phyloP scores from a whole-genome alignment of 805 yeast genomes.

The Candida suzukii region DNA sequence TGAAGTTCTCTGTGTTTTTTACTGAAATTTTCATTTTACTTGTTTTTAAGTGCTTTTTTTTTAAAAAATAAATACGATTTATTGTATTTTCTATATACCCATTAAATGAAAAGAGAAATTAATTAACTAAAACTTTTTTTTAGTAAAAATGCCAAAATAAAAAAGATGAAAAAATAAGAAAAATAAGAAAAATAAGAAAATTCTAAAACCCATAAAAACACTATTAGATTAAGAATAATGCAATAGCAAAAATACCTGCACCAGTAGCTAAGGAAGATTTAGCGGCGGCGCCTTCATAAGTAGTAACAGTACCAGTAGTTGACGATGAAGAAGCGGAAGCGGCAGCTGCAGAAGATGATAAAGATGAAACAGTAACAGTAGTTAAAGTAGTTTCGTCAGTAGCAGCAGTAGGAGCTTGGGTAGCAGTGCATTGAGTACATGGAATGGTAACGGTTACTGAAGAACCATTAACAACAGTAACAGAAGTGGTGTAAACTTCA shows the following conservation, averaged over 20 bases:
- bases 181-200: background rate
- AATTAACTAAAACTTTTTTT: too few species aligned
- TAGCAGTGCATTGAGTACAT: background rate
- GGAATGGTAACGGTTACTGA: slow-evolving; percentile 8
- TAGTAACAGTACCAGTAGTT: background rate
- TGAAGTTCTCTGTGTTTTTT: too few species aligned
- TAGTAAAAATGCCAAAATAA: background rate
- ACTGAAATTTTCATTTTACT: too few species aligned
- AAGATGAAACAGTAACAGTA: background rate
- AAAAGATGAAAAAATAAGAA: background rate
- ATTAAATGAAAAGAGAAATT: too few species aligned
- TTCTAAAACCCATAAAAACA: background rate
- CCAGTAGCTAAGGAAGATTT: background rate
- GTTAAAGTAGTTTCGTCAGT: background rate
- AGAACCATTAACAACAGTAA: slow-evolving; percentile 3
- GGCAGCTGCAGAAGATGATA: background rate
- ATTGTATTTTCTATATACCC: too few species aligned
- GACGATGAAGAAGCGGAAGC: background rate
- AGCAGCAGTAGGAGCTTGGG: background rate
- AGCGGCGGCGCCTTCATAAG: background rate
- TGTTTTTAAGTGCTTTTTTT: too few species aligned
- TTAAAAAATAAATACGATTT: too few species aligned
- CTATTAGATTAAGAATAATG: background rate
- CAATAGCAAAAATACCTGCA: background rate
- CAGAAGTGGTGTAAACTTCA: slow-evolving; percentile 7